phyloP scores from a whole-genome alignment of 768 basidiomycete genomes.

The Glaciozyma martinii region DNA sequence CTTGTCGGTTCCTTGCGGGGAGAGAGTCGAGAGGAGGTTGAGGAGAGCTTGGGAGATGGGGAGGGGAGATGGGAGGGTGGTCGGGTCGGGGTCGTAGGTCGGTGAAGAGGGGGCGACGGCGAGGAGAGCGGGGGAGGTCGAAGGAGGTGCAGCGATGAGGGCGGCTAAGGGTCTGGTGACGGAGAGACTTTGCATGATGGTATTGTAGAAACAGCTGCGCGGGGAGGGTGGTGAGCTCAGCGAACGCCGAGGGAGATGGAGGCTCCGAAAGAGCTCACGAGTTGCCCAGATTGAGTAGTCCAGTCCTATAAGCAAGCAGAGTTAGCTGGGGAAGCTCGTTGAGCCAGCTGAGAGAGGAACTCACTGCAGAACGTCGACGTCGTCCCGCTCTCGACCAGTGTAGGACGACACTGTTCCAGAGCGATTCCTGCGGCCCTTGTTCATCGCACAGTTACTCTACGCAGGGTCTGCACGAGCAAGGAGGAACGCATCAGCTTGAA shows the following conservation, averaged over 20 bases:
- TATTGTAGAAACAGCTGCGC: constrained; percentile 87
- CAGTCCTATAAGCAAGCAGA: constrained; percentile 10
- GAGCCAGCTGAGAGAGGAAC: too few species aligned
- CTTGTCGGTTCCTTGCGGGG: constrained; percentile 7
- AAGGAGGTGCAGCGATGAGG: constrained; percentile 20
- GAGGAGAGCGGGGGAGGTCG: constrained; percentile 55
- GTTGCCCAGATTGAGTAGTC: constrained; percentile 40
- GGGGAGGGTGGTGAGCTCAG: background rate
- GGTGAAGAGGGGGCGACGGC: constrained; percentile 52
- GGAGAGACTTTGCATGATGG: constrained; percentile 70
- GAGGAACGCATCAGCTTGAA: too few species aligned
- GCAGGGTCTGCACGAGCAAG: too few species aligned
- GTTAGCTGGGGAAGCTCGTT: too few species aligned
- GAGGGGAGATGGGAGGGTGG: constrained; percentile 43
- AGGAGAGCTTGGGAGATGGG: constrained; percentile 40
- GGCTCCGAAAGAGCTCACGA: constrained; percentile 5
- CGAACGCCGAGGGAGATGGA: background rate
- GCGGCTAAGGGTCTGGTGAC: constrained; percentile 35
- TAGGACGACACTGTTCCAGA: too few species aligned
- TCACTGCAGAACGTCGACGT: too few species aligned
- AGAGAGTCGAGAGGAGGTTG: constrained; percentile 26
- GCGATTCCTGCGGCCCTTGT: too few species aligned
- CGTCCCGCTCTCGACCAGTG: too few species aligned
- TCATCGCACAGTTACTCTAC: too few species aligned
- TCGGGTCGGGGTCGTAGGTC: constrained; percentile 50